phyloP scores from a whole-genome alignment of 192 early-diverging fungal genomes.

The Backusella macrospora region DNA sequence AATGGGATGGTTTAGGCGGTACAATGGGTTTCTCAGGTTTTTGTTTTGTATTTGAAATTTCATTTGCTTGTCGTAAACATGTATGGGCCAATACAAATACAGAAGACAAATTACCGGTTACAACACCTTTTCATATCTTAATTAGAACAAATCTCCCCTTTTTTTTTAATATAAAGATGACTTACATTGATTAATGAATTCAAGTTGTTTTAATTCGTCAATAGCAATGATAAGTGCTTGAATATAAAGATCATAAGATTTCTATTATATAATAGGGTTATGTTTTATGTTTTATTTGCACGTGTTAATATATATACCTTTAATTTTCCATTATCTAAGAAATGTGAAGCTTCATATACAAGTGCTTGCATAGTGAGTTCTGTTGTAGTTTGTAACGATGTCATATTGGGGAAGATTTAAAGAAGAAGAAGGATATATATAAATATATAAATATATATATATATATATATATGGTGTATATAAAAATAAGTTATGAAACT shows the following conservation, averaged over 20 bases:
- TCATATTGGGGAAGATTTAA: background rate
- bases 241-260: constrained; percentile 41
- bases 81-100: constrained; percentile 42
- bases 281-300: background rate
- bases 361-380: constrained; percentile 14
- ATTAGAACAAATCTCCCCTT: background rate
- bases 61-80: constrained; percentile 49
- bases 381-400: background rate
- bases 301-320: constrained; percentile 2
- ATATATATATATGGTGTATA: background rate
- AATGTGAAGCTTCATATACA: constrained; percentile 16
- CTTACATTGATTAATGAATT: constrained; percentile 55
- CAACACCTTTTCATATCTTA: background rate
- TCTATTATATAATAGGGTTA: constrained; percentile 17
- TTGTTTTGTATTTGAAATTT: constrained; percentile 48
- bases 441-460: background rate
- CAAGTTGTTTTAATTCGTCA: constrained; percentile 48
- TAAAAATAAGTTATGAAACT: too few species aligned
- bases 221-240: constrained; percentile 46
- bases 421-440: background rate
- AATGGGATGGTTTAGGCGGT: constrained; percentile 4
- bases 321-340: constrained; percentile 6
- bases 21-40: background rate
- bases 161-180: background rate
- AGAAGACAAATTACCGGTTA: constrained; percentile 26